Conservation (phyloP, 1,284 basidiomycete genomes). For the Phellopilus nigrolimitatus region DNA sequence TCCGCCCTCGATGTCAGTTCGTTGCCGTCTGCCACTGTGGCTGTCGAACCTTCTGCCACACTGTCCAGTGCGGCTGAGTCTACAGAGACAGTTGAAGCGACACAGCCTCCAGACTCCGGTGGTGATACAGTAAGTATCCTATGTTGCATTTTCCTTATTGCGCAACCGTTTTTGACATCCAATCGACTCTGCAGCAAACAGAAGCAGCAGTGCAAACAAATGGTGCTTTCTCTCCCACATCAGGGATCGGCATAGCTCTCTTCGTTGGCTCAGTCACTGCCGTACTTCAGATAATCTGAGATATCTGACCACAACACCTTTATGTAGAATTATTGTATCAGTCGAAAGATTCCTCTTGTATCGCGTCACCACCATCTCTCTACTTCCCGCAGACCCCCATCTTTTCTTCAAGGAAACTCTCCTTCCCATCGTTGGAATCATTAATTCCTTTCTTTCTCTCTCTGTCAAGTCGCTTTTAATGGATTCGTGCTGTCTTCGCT, state of each 20-base stretch:
- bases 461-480: no score
- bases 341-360: neutral
- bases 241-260: constrained; percentile 7
- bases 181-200: neutral
- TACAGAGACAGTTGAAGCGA: neutral
- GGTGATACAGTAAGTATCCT: constrained; percentile 3
- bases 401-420: no score
- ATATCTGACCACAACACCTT: neutral
- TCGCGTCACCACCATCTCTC: neutral
- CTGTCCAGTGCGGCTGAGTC: neutral
- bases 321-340: neutral
- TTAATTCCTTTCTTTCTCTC: no score
- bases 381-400: neutral
- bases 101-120: neutral
- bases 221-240: neutral
- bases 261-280: constrained; percentile 7
- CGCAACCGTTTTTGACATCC: neutral
- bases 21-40: neutral
- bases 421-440: no score
- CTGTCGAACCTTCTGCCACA: neutral
- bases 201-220: constrained; percentile 6
- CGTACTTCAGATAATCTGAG: constrained; percentile 7
- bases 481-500: neutral
- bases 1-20: neutral
- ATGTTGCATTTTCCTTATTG: neutral